Conservation (phyloP, 257 asterid species). For the Scutellaria baicalensis region DNA sequence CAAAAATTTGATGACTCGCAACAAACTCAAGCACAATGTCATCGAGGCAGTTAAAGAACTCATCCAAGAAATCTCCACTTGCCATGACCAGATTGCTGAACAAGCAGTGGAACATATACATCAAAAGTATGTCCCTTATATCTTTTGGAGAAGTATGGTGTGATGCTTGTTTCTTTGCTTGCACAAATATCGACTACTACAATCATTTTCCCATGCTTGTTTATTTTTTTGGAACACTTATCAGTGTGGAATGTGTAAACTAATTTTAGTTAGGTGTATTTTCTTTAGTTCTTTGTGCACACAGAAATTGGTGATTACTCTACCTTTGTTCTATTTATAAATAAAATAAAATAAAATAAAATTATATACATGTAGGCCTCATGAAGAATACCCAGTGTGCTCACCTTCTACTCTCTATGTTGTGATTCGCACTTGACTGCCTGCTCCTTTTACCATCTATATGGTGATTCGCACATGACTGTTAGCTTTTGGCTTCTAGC, state of each 20-base stretch:
- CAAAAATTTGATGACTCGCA: conserved; percentile 54
- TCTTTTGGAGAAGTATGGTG: neutral
- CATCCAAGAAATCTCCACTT: conserved; percentile 84
- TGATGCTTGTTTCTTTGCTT: neutral
- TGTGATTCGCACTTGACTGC: too few species aligned
- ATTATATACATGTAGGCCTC: neutral
- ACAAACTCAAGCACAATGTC: conserved; percentile 95
- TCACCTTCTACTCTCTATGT: neutral
- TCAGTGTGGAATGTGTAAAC: too few species aligned
- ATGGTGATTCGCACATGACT: neutral
- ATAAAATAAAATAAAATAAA: too few species aligned
- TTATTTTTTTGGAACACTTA: too few species aligned
- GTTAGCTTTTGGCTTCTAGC: neutral
- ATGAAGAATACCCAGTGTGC: neutral
- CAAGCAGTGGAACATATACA: conserved; percentile 99
- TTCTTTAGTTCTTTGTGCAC: neutral
- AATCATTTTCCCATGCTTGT: too few species aligned
- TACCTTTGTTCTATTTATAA: neutral
- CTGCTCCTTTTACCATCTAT: neutral
- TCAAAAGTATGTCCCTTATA: conserved; percentile 59
- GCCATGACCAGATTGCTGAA: conserved; percentile 96
- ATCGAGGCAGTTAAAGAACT: conserved; percentile 95
- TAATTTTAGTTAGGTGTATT: neutral
- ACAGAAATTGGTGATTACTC: neutral
- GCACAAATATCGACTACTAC: too few species aligned